These are phyloP conservation scores for Scytalidium sp. DNA, from an alignment of 2,329 filamentous ascomycete species.

Conservation along the genomic window DNA sequence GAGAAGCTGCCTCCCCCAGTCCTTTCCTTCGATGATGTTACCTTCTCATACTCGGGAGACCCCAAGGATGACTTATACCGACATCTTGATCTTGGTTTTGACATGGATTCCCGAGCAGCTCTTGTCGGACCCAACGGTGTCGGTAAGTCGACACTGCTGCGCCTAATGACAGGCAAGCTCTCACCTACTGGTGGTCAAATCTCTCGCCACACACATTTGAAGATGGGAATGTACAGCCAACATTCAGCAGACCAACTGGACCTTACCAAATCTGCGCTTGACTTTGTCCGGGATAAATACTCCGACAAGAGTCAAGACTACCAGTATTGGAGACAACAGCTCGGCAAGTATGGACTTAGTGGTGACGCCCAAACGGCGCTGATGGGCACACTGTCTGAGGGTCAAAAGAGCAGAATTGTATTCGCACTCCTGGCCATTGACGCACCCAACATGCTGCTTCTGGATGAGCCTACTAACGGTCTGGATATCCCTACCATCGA, in stretches of 20 bases:
- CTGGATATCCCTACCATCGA: conserved; percentile 98
- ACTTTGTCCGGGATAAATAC: conserved; percentile 98
- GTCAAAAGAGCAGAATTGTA: conserved; percentile 96
- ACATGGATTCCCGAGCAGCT: conserved; percentile 98
- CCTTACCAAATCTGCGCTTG: conserved; percentile 93
- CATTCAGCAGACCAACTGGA: conserved; percentile 98
- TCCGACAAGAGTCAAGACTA: conserved; percentile 86
- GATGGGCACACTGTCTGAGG: conserved; percentile 97
- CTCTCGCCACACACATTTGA: conserved; percentile 93
- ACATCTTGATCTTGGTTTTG: conserved; percentile 95
- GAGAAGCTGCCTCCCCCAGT: conserved; percentile 99
- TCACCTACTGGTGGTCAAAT: conserved; percentile 80
- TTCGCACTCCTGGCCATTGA: conserved; percentile 96
- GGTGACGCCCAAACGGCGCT: conserved; percentile 94
- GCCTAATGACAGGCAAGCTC: conserved; percentile 94
- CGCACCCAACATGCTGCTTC: conserved; percentile 91
- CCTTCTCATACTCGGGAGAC: conserved; percentile 95
- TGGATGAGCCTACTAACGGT: conserved; percentile 99
- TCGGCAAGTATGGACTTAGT: conserved; percentile 88
- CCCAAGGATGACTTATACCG: conserved; percentile 90
- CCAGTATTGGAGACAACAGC: conserved; percentile 98
- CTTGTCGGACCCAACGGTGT: conserved; percentile 99
- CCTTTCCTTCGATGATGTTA: conserved; percentile 93
- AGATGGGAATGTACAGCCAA: conserved; percentile 97
- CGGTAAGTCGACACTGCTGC: conserved; percentile 93